phyloP scores from a whole-genome alignment of 306 rosid species.

The Ceratonia siliqua region DNA sequence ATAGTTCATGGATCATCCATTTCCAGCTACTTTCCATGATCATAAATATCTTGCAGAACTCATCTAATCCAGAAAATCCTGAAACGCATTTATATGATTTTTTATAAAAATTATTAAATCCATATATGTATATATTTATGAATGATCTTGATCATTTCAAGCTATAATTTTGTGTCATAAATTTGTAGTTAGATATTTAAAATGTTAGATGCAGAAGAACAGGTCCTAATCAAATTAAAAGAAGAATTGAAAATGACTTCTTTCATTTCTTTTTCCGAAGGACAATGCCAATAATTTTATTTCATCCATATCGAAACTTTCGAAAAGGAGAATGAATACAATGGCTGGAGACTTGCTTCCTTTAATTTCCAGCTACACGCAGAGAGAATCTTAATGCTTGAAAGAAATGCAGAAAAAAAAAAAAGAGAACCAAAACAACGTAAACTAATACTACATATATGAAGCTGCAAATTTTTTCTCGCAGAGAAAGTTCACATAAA shows the following conservation, averaged over 20 bases:
- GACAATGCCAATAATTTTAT: background rate
- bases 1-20: too few species aligned
- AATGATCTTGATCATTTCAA: too few species aligned
- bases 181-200: too few species aligned
- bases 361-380: background rate
- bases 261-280: too few species aligned
- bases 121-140: too few species aligned
- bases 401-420: background rate
- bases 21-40: too few species aligned
- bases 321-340: background rate
- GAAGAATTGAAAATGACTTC: background rate
- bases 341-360: background rate
- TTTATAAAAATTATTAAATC: too few species aligned
- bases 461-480: slow-evolving; percentile 1
- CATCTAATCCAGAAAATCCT: too few species aligned
- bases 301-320: background rate
- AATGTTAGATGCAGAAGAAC: background rate
- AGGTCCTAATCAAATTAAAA: background rate
- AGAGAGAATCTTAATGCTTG: background rate
- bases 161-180: background rate
- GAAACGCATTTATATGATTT: too few species aligned
- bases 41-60: too few species aligned
- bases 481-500: background rate
- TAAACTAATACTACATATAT: background rate
- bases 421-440: background rate